phyloP scores from a whole-genome alignment of 2,329 filamentous ascomycete genomes.

The Stromatinia cepivora region DNA sequence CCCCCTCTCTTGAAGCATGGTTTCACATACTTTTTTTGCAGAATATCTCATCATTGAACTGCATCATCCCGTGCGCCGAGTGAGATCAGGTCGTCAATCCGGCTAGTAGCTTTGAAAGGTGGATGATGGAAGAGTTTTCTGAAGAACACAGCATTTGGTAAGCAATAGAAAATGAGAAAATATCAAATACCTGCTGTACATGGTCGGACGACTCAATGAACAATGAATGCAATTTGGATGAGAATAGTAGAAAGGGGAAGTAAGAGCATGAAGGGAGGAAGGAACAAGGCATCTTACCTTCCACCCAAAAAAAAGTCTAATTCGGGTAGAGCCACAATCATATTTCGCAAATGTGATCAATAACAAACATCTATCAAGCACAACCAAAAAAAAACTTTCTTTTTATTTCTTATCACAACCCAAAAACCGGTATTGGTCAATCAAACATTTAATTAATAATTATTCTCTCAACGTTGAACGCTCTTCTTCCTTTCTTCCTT shows the following conservation, averaged over 20 bases:
- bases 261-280: not conserved
- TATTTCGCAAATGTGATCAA: slow-evolving; percentile 18
- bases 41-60: slow-evolving; percentile 19
- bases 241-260: not conserved
- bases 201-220: slow-evolving; percentile 1
- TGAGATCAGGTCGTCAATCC: slow-evolving; percentile 11
- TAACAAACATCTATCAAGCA: slow-evolving; percentile 7
- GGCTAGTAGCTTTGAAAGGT: slow-evolving; percentile 22
- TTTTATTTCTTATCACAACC: not conserved
- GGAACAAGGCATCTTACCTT: not conserved
- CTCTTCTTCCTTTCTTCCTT: slow-evolving; percentile 12
- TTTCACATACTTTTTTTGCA: slow-evolving; percentile 15
- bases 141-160: slow-evolving; percentile 21
- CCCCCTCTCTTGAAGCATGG: slow-evolving; percentile 2
- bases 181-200: not conserved
- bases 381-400: not conserved
- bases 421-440: not conserved
- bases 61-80: slow-evolving; percentile 19
- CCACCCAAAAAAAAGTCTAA: not conserved
- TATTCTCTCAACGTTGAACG: not conserved
- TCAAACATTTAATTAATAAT: not conserved
- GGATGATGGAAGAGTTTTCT: not conserved
- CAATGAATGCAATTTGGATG: not conserved
- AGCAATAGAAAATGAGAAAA: slow-evolving; percentile 6
- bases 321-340: slow-evolving; percentile 5